Conservation (phyloP, 208 protist species). For the Leishmania turanica region DNA sequence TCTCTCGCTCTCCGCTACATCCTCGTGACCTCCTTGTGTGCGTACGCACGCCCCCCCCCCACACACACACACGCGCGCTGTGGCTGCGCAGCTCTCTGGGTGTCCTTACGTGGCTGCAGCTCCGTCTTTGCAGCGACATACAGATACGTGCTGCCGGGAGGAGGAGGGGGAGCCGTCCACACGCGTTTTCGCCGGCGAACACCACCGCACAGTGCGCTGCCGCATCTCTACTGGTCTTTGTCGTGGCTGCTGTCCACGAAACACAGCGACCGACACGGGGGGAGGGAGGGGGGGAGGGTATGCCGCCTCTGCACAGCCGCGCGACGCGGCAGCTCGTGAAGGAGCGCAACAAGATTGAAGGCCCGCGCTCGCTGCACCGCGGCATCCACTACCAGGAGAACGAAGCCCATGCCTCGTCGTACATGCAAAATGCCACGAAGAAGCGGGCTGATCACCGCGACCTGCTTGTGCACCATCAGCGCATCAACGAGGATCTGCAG, state of each 20-base stretch:
- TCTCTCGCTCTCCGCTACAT: neutral
- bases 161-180: neutral
- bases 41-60: neutral
- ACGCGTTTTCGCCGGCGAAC: neutral
- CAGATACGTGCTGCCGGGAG: neutral
- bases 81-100: neutral
- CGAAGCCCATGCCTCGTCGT: constrained; percentile 36
- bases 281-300: constrained; percentile 9
- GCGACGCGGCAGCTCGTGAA: constrained; percentile 73
- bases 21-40: neutral
- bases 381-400: constrained; percentile 86
- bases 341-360: constrained; percentile 59
- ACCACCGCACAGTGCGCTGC: neutral
- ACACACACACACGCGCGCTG: too few relatives aligned
- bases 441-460: constrained; percentile 65
- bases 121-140: neutral
- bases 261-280: neutral
- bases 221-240: neutral
- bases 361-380: constrained; percentile 76
- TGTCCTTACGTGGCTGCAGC: neutral
- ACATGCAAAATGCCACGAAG: constrained; percentile 46
- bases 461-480: constrained; percentile 89
- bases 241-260: neutral
- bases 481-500: constrained; percentile 81
- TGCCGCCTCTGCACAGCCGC: constrained; percentile 80